Base-by-base conservation (phyloP, 352 stramenopile species). In the Pythium monospermum region DNA sequence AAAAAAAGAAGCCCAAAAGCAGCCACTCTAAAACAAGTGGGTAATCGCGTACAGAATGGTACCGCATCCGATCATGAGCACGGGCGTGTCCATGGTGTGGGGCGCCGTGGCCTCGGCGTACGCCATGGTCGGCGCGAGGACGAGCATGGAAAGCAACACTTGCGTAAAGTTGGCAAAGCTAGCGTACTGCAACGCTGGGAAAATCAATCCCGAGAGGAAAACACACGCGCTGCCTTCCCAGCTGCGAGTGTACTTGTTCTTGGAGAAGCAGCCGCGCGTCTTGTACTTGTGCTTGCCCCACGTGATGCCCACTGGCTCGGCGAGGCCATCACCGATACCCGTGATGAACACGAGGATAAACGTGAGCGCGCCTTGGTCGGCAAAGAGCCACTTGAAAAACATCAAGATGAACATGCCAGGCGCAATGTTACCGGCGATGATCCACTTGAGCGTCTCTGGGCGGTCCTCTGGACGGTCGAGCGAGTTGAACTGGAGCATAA, bases 401-500 rank as follows among this genome's bases (percentile, higher is more conserved):
- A 91, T 69, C 44, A 91, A 51, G 43, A 90, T 87, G 52, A 90
- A 75, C 71, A 83, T 73, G 31, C 71, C 71, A 0, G 71, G 68
- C 13, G 68, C 68, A n/a, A 78, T 83, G 75, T 76, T 83, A 61
- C 61, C 52, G 23, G 48, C 22, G 25, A 77, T 62, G 42, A 83
- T 51, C 71, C 71, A 83, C 31, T 48, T 59, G 66, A 83, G 28
- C 41, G 41, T 30, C n/a, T 54, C 46, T 37, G 83, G 83, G 41
- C 83, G 73, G 48, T 93, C 83, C 35, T 93, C 83, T 6, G 83
- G 83, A 39, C 83, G 75, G 64, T 93, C 83, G 16, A 93, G 59
- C 38, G 79, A 91, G 69, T 93, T 93, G 55, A 93, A 93, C 57
- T 93, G 83, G 42, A 93, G 67, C 83, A 93, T 93, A 58, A 91